A percentile compares a stretch with the other conserved stretches of the same genome.
Evolutionary conservation across 108 stramenopile species (phyloP).

Genomic region (Schizochytrium sp.): DNA sequence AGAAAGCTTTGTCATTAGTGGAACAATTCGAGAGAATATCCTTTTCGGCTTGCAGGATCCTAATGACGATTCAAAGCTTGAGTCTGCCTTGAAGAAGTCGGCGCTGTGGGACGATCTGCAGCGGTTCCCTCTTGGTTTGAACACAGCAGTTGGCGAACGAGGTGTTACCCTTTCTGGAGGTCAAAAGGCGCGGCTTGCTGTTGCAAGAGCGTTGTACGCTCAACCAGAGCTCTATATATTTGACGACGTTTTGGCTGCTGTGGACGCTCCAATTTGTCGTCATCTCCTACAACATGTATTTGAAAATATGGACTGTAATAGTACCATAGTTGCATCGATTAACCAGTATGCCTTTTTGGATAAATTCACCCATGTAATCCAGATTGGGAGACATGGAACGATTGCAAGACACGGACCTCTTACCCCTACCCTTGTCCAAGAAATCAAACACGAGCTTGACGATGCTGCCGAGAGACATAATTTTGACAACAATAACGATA

Average conservation of each 20-base stretch:
- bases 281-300: conserved; percentile 78
- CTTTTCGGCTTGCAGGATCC: conserved; percentile 72
- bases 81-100: conserved; percentile 82
- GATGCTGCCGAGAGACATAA: too few relatives aligned
- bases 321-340: not conserved
- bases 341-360: conserved; percentile 39
- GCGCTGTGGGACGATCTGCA: conserved; percentile 88
- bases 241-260: conserved; percentile 85
- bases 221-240: conserved; percentile 83
- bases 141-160: conserved; percentile 92
- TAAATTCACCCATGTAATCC: not conserved
- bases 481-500: not conserved
- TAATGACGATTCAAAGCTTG: conserved; percentile 84
- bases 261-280: conserved; percentile 86
- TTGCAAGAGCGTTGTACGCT: conserved; percentile 86
- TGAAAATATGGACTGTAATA: not conserved
- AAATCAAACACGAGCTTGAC: conserved; percentile 14
- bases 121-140: conserved; percentile 88
- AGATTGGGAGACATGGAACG: not conserved
- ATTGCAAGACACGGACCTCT: not conserved
- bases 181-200: conserved; percentile 81
- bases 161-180: conserved; percentile 92
- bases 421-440: not conserved
- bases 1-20: conserved; percentile 90
- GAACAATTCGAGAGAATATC: conserved; percentile 87